Evolutionary conservation across 1,284 basidiomycete genomes (phyloP).

Genomic region (Entoloma clypeatum): DNA sequence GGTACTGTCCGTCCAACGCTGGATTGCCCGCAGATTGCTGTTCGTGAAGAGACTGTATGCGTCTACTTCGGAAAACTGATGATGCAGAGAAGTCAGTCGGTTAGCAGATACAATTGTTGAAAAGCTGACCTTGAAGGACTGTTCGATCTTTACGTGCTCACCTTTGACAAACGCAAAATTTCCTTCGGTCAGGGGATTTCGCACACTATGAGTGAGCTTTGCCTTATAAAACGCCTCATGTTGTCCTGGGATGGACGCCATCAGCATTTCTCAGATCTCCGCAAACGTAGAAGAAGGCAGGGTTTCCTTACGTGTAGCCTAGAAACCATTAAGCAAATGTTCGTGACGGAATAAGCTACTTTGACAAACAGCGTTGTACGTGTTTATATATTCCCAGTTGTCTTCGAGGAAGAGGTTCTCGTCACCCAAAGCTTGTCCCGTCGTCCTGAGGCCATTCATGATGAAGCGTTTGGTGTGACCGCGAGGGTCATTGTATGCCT

Average conservation of each 20-base stretch:
- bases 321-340: too few species aligned
- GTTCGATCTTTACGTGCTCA: conserved; percentile 86
- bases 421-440: conserved; percentile 60
- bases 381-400: conserved; percentile 82
- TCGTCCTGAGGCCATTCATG: conserved; percentile 80
- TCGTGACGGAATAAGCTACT: too few species aligned
- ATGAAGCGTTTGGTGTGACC: conserved; percentile 84
- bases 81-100: not conserved
- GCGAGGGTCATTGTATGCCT: conserved; percentile 80
- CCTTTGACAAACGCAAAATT: conserved; percentile 54
- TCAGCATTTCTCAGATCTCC: not conserved
- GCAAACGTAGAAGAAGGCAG: not conserved
- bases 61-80: conserved; percentile 85
- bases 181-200: conserved; percentile 45
- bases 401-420: conserved; percentile 56
- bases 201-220: conserved; percentile 56
- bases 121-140: conserved; percentile 74
- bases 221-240: conserved; percentile 89
- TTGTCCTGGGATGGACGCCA: conserved; percentile 46
- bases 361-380: conserved; percentile 77
- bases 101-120: not conserved
- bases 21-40: conserved; percentile 79
- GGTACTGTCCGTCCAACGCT: conserved; percentile 79
- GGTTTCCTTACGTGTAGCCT: too few species aligned
- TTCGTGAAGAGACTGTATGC: conserved; percentile 71